Conservation (phyloP, 176 grass and related monocot genomes). For the Eleusine coracana region DNA sequence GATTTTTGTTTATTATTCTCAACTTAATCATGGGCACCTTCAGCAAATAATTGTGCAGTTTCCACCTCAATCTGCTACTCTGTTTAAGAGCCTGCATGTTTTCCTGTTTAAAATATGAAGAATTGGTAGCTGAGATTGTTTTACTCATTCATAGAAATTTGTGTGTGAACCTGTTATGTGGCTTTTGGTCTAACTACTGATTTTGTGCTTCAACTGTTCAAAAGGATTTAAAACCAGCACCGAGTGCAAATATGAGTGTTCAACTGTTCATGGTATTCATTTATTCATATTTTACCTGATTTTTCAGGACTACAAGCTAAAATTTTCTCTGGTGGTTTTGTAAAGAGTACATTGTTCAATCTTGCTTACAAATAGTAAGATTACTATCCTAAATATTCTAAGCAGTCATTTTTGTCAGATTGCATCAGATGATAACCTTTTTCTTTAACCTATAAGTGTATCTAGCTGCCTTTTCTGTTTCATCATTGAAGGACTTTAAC, state of each 20-base stretch:
- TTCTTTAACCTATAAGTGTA: slow-evolving; percentile 19
- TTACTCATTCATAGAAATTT: slow-evolving; percentile 26
- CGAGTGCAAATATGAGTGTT: not conserved
- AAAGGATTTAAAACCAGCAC: not conserved
- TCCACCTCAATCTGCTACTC: not conserved
- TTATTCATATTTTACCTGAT: slow-evolving; percentile 10
- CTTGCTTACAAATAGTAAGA: slow-evolving; percentile 94
- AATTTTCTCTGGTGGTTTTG: slow-evolving; percentile 74
- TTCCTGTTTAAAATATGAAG: not conserved
- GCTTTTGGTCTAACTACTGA: not conserved
- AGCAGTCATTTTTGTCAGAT: slow-evolving; percentile 13
- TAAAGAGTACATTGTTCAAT: slow-evolving; percentile 84
- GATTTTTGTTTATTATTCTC: not conserved
- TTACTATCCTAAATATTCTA: slow-evolving; percentile 2
- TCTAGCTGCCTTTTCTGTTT: not conserved
- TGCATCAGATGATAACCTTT: slow-evolving; percentile 16
- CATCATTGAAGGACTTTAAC: slow-evolving; percentile 13
- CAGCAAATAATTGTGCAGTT: not conserved
- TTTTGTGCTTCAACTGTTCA: slow-evolving; percentile 22
- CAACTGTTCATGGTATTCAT: not conserved
- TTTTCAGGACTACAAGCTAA: slow-evolving; percentile 81
- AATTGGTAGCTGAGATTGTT: slow-evolving; percentile 6
- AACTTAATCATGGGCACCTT: not conserved
- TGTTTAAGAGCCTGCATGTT: not conserved
- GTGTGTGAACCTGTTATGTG: slow-evolving; percentile 1